phyloP scores from a whole-genome alignment of 2,329 filamentous ascomycete genomes.

The Pestalotiopsis sp. region DNA sequence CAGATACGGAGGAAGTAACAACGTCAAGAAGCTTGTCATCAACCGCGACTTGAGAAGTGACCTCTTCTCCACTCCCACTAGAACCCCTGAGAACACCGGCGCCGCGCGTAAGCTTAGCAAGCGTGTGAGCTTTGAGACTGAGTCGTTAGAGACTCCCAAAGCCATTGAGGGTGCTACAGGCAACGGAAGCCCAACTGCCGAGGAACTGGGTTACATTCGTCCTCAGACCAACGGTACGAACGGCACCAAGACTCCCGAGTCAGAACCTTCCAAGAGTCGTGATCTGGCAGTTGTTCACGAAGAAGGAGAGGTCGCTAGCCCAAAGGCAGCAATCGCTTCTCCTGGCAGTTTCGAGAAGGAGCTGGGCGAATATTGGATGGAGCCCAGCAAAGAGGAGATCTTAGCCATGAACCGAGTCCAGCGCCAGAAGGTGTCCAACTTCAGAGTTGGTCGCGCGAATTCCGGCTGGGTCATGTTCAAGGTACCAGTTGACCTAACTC shows the following conservation, averaged over 20 bases:
- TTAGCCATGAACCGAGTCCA: conserved; percentile 78
- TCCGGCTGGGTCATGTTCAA: conserved; percentile 84
- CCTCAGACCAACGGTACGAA: conserved; percentile 46
- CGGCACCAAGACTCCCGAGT: conserved; percentile 58
- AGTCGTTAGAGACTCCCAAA: conserved; percentile 48
- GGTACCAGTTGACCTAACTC: conserved; percentile 78
- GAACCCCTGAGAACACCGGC: conserved; percentile 45
- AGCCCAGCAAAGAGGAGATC: conserved; percentile 73
- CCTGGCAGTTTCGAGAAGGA: conserved; percentile 42
- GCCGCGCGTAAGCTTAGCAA: conserved; percentile 68
- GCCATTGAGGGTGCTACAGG: conserved; percentile 45
- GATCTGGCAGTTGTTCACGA: conserved; percentile 81
- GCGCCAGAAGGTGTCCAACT: conserved; percentile 71
- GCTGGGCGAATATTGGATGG: conserved; percentile 85
- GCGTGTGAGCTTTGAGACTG: conserved; percentile 88
- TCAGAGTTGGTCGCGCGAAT: conserved; percentile 80
- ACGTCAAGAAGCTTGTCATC: conserved; percentile 89
- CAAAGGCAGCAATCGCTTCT: conserved; percentile 27
- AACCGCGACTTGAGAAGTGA: conserved; percentile 83
- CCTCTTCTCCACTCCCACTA: conserved; percentile 63
- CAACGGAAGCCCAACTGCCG: conserved; percentile 54
- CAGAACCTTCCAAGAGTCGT: conserved; percentile 72
- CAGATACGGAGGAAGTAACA: conserved; percentile 67
- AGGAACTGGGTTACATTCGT: conserved; percentile 62
- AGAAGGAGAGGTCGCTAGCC: conserved; percentile 49